phyloP scores from a whole-genome alignment of 106 monocot genomes.

The Dendrobium chrysotoxum region DNA sequence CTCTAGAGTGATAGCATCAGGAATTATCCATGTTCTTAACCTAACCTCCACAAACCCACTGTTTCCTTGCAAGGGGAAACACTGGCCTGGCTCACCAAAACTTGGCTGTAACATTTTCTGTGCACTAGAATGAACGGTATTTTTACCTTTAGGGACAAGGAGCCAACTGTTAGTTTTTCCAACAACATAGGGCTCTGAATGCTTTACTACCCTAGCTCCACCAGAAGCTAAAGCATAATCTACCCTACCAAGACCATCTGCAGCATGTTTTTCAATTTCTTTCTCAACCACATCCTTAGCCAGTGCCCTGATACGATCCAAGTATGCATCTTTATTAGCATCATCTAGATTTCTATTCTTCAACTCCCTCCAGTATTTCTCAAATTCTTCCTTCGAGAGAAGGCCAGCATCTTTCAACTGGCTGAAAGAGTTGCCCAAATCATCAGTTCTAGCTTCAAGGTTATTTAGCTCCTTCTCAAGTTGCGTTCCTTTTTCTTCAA shows the following conservation, averaged over 20 bases:
- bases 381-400: constrained; percentile 50
- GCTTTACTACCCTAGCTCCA: constrained; percentile 45
- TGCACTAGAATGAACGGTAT: constrained; percentile 45
- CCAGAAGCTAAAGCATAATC: constrained; percentile 62
- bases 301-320: constrained; percentile 41
- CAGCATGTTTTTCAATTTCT: constrained; percentile 58
- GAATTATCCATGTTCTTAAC: constrained; percentile 54
- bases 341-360: constrained; percentile 20
- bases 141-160: constrained; percentile 20
- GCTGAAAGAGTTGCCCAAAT: constrained; percentile 38
- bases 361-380: constrained; percentile 28
- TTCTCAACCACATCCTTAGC: constrained; percentile 49
- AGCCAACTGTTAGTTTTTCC: constrained; percentile 33
- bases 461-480: constrained; percentile 46
- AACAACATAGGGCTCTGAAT: constrained; percentile 41
- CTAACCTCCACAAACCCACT: constrained; percentile 70
- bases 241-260: constrained; percentile 56
- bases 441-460: constrained; percentile 36
- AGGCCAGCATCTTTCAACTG: constrained; percentile 38
- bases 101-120: constrained; percentile 91
- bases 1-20: constrained; percentile 75
- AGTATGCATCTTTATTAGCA: constrained; percentile 12
- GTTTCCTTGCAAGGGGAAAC: constrained; percentile 72
- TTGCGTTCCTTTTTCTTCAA: constrained; percentile 34
- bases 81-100: constrained; percentile 94